phyloP scores from a whole-genome alignment of 2,329 filamentous ascomycete species.

The Colletotrichum kahawae region DNA sequence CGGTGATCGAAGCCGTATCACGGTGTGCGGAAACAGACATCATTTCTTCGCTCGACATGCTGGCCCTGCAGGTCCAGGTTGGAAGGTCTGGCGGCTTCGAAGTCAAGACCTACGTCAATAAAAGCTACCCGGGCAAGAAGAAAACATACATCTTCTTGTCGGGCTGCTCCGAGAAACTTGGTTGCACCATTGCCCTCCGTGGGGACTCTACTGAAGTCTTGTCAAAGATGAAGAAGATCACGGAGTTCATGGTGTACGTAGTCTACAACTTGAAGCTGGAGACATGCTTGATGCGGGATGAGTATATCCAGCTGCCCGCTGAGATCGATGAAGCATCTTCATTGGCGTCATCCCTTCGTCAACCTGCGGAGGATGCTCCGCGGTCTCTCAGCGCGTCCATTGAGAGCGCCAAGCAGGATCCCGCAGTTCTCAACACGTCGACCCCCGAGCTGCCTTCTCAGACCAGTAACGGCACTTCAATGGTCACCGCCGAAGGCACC shows the following conservation, averaged over 20 bases:
- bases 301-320: conserved; percentile 83
- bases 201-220: conserved; percentile 77
- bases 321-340: conserved; percentile 47
- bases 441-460: conserved; percentile 35
- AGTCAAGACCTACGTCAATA: conserved; percentile 92
- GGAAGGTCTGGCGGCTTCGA: conserved; percentile 88
- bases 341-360: conserved; percentile 32
- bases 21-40: conserved; percentile 90
- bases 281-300: conserved; percentile 91
- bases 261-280: conserved; percentile 97
- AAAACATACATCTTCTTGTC: conserved; percentile 97
- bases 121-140: conserved; percentile 73
- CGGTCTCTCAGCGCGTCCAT: conserved; percentile 33
- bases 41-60: conserved; percentile 93
- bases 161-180: conserved; percentile 86
- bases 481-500: conserved; percentile 29
- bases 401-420: conserved; percentile 30
- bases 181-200: conserved; percentile 91
- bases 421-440: conserved; percentile 38
- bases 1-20: conserved; percentile 93
- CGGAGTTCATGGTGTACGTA: conserved; percentile 99
- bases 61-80: conserved; percentile 77
- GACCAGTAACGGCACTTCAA: conserved; percentile 12
- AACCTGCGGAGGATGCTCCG: conserved; percentile 40
- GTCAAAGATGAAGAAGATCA: conserved; percentile 85